phyloP scores from a whole-genome alignment of 768 basidiomycete species.

The Antrodiella citrinella region DNA sequence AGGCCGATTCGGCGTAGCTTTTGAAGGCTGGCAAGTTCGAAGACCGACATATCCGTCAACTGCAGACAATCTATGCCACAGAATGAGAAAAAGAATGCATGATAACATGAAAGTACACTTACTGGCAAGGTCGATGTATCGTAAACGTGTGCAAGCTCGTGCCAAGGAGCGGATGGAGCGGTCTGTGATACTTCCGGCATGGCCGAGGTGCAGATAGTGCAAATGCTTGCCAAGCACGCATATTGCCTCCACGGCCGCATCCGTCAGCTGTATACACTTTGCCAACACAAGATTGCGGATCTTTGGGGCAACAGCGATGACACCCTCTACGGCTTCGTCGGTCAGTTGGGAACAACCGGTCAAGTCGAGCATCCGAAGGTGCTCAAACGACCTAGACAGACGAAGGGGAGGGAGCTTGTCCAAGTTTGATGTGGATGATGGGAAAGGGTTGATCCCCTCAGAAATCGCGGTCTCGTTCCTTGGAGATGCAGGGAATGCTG shows the following conservation, averaged over 20 bases:
- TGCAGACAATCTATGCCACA: constrained; percentile 60
- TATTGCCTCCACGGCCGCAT: constrained; percentile 75
- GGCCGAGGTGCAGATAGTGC: constrained; percentile 93
- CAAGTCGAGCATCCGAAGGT: constrained; percentile 88
- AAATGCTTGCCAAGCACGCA: constrained; percentile 85
- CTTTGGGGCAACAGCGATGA: constrained; percentile 42
- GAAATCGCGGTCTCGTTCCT: constrained; percentile 37
- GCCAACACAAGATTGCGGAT: constrained; percentile 46
- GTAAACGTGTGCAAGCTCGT: constrained; percentile 76
- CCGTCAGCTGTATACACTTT: constrained; percentile 70
- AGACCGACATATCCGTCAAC: constrained; percentile 90
- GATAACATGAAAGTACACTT: constrained; percentile 24
- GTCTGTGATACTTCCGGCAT: constrained; percentile 86
- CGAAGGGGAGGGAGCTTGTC: constrained; percentile 60
- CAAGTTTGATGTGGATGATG: constrained; percentile 20
- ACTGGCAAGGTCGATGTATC: constrained; percentile 98
- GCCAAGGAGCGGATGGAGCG: constrained; percentile 78
- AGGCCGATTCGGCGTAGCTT: constrained; percentile 93
- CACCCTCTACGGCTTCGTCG: constrained; percentile 72
- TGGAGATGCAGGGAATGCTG: constrained; percentile 74
- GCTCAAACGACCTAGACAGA: constrained; percentile 60
- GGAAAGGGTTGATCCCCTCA: constrained; percentile 27
- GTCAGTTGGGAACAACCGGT: constrained; percentile 75
- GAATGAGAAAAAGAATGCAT: constrained; percentile 9
- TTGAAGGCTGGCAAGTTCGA: constrained; percentile 79